phyloP scores from a whole-genome alignment of 371 early-diverging fungal genomes.

The Mortierella sp. region DNA sequence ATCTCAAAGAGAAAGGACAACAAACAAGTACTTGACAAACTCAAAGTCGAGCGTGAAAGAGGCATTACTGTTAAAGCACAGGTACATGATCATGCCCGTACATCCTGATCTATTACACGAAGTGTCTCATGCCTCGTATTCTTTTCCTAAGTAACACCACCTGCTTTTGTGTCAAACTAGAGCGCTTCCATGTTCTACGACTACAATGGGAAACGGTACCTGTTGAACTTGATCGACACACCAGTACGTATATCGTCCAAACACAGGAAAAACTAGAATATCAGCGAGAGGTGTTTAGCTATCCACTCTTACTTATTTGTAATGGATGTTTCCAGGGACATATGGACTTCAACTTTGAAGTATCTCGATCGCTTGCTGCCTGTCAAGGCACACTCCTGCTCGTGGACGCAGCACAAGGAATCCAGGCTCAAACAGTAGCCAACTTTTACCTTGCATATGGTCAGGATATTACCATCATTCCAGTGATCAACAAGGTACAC shows the following conservation, averaged over 20 bases:
- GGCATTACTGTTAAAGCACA: conserved; percentile 99
- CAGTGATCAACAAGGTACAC: conserved; percentile 90
- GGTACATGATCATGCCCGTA: conserved; percentile 53
- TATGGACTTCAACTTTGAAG: conserved; percentile 90
- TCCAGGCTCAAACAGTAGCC: conserved; percentile 96
- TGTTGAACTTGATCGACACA: conserved; percentile 91
- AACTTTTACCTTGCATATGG: conserved; percentile 95
- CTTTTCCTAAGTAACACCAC: too few species aligned
- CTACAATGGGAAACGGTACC: conserved; percentile 76
- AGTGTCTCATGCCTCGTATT: too few species aligned
- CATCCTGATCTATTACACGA: too few species aligned
- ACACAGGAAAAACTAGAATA: not conserved
- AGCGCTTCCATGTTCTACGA: conserved; percentile 89
- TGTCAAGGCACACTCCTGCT: conserved; percentile 92
- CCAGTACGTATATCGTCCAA: conserved; percentile 63
- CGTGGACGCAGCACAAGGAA: conserved; percentile 91
- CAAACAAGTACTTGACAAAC: conserved; percentile 94
- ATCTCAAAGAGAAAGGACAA: conserved; percentile 75
- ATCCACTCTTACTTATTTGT: not conserved
- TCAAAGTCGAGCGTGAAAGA: conserved; percentile 94
- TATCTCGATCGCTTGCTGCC: conserved; percentile 90
- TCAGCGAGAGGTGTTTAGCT: not conserved
- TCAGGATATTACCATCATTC: conserved; percentile 86
- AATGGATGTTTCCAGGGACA: conserved; percentile 65
- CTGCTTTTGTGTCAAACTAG: too few species aligned